These are phyloP conservation scores for Botryotinia globosa DNA, from an alignment of 2,329 filamentous ascomycete species.

Conservation along the genomic window DNA sequence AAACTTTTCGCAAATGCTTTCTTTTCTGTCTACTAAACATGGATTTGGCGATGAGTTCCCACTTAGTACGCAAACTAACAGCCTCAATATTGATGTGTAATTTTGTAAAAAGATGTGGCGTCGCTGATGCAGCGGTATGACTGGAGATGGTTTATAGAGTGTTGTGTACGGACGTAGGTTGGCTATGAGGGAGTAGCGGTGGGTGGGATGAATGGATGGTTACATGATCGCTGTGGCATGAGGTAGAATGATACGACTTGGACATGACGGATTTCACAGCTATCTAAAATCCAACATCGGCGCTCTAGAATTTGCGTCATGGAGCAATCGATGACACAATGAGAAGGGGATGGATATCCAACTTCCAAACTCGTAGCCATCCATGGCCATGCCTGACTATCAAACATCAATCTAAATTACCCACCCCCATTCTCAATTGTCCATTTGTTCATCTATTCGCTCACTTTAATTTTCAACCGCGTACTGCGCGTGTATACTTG, in stretches of 20 bases:
- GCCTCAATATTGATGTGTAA: slow-evolving; percentile 8
- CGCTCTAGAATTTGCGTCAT: background rate
- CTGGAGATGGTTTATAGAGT: background rate
- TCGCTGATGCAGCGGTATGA: background rate
- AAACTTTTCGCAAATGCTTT: background rate
- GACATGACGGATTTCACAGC: background rate
- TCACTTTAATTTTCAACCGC: background rate
- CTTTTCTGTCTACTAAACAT: background rate
- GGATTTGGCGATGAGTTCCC: background rate
- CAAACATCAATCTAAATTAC: background rate
- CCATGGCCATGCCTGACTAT: background rate
- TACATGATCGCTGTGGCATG: background rate
- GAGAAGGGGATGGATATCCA: background rate
- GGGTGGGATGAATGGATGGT: background rate
- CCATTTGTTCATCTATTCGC: background rate
- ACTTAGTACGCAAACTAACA: slow-evolving; percentile 10
- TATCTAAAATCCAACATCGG: background rate
- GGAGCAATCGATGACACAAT: background rate
- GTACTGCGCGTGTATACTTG: background rate
- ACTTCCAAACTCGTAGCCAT: background rate
- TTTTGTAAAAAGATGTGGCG: background rate
- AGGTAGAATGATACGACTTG: background rate
- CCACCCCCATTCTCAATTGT: background rate
- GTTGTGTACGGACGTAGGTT: background rate
- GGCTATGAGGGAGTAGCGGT: background rate